A percentile compares a stretch with the other conserved stretches of the same genome.
phyloP scores from a whole-genome alignment of 495 filamentous ascomycete genomes.

The Daldinia childiae region DNA sequence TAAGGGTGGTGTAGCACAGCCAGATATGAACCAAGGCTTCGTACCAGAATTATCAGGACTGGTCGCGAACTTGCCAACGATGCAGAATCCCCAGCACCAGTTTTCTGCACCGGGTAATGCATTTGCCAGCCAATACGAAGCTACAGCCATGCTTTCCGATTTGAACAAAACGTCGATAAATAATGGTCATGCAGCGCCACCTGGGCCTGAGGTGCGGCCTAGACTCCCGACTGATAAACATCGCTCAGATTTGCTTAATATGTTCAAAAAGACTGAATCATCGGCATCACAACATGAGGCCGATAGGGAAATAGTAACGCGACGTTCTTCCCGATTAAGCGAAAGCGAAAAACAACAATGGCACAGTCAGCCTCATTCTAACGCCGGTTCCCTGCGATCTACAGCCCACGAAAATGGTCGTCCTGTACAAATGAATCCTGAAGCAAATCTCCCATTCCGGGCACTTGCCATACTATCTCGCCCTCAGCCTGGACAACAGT shows the following conservation, averaged over 20 bases:
- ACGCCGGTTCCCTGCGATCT: conserved; percentile 41
- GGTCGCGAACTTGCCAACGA: conserved; percentile 26
- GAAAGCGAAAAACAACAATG: conserved; percentile 32
- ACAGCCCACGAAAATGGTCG: conserved; percentile 44
- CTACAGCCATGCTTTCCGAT: conserved; percentile 11
- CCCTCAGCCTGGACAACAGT: conserved; percentile 29
- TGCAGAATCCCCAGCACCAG: conserved; percentile 18
- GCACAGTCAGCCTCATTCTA: conserved; percentile 20
- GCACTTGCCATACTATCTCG: conserved; percentile 55
- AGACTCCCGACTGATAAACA: conserved; percentile 55
- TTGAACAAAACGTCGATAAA: conserved; percentile 16
- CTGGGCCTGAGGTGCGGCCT: conserved; percentile 26
- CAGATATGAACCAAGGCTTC: conserved; percentile 15
- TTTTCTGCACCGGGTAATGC: conserved; percentile 29
- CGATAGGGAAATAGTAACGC: conserved; percentile 25
- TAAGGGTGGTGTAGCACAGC: conserved; percentile 52
- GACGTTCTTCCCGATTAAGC: conserved; percentile 20
- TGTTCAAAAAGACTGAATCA: conserved; percentile 56
- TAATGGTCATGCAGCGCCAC: conserved; percentile 12
- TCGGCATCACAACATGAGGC: conserved; percentile 31
- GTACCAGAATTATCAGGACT: conserved; percentile 17
- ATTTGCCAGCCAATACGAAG: conserved; percentile 37
- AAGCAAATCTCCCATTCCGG: conserved; percentile 53
- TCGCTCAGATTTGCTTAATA: conserved; percentile 55
- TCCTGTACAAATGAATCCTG: conserved; percentile 50